A percentile compares a stretch with the other conserved stretches of the same genome.
Conservation (phyloP, 805 yeast species). For the Wickerhamiella sergipiensis region DNA sequence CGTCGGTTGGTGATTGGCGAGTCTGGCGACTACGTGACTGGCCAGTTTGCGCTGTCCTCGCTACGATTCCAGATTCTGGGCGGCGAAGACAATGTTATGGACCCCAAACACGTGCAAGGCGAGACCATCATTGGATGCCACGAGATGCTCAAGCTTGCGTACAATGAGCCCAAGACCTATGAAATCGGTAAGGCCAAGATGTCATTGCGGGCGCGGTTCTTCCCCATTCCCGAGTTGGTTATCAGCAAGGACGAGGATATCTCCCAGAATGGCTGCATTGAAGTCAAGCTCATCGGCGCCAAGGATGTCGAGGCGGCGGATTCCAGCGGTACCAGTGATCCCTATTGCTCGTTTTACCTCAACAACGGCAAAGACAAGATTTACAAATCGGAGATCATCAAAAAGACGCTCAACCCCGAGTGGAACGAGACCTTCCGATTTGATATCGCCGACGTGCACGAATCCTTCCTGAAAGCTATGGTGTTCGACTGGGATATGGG, state of each 20-base stretch:
- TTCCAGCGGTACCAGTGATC: constrained; percentile 85
- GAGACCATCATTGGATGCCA: constrained; percentile 40
- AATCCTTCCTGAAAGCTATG: constrained; percentile 27
- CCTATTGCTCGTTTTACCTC: constrained; percentile 58
- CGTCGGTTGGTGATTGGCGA: constrained; percentile 14
- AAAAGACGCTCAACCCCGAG: constrained; percentile 80
- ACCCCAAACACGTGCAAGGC: constrained; percentile 11
- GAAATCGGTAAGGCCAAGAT: constrained; percentile 10
- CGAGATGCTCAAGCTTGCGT: constrained; percentile 15
- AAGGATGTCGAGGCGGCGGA: constrained; percentile 71
- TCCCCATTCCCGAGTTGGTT: constrained; percentile 47
- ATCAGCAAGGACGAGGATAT: constrained; percentile 66
- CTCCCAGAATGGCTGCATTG: constrained; percentile 59
- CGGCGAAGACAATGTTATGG: constrained; percentile 5
- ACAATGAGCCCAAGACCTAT: constrained; percentile 12
- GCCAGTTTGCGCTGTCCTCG: constrained; percentile 14
- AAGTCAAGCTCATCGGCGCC: constrained; percentile 49
- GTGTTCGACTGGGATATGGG: constrained; percentile 92
- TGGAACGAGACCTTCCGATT: constrained; percentile 58
- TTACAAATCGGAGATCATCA: constrained; percentile 63
- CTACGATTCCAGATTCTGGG: constrained; percentile 14
- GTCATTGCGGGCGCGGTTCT: constrained; percentile 38
- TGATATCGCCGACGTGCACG: constrained; percentile 10
- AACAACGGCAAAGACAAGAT: constrained; percentile 43
- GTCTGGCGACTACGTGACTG: constrained; percentile 19